phyloP scores from a whole-genome alignment of 345 rosid genomes.

The Anacardium occidentale region DNA sequence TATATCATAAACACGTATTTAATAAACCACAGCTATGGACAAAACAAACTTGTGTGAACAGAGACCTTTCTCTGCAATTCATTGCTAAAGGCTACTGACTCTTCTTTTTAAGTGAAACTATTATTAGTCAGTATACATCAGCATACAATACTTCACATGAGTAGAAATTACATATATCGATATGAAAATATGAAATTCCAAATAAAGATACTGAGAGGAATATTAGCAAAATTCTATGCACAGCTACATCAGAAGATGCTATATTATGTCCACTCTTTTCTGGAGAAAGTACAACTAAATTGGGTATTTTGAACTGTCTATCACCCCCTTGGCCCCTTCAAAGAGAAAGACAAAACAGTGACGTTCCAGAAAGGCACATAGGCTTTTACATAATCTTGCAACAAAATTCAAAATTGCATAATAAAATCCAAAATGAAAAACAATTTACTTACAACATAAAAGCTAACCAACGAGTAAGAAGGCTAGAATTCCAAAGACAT shows the following conservation, averaged over 20 bases:
- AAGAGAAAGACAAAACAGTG: neutral
- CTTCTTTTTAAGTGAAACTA: neutral
- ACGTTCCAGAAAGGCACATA: conserved; percentile 1
- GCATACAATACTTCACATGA: neutral
- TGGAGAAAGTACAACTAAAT: neutral
- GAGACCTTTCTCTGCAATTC: neutral
- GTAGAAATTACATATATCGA: neutral
- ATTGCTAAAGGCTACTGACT: neutral
- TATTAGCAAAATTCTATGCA: neutral
- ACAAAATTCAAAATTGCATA: conserved; percentile 8
- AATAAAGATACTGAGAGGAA: neutral
- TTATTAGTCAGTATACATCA: neutral
- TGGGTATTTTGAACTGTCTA: neutral
- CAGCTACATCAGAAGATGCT: neutral
- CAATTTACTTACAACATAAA: neutral
- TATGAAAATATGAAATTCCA: neutral
- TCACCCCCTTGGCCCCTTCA: neutral
- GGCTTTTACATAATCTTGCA: conserved; percentile 7
- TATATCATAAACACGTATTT: neutral
- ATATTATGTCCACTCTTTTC: neutral
- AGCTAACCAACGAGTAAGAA: neutral
- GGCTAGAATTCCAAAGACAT: neutral
- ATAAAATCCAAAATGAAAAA: conserved; percentile 10
- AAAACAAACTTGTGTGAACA: neutral
- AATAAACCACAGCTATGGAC: neutral